Base-by-base conservation (phyloP, 2,329 filamentous ascomycete species). In the Xylariaceae sp. region DNA sequence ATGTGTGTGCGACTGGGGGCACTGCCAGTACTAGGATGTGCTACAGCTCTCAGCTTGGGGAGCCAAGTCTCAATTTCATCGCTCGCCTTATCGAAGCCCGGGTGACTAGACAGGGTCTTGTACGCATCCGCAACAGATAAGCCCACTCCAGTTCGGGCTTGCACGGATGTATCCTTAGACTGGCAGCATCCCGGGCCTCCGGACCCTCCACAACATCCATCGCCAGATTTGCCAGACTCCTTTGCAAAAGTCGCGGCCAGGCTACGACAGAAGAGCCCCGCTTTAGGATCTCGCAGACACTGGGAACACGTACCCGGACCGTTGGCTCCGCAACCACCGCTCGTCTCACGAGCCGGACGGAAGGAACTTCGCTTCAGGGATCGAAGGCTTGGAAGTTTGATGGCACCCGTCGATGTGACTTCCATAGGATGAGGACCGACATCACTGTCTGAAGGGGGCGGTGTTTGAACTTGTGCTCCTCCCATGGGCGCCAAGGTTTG, bases 221-320 rank as follows among this genome's bases (percentile, higher is more conserved):
- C 75, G 12, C 46, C 55, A 3, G 58, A 46, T 36, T 42, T 53
- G 22, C 59, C 58, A 13, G 48, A 64, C 45, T 74, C 71, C 54
- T 74, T 75, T 53, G 76, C 73, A 54, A 82, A 73, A 59, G 75
- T 86, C 55, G 88, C 88, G 19, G 89, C 88, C 47, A 93, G 81
- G 11, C 88, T 87, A 56, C 89, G 87, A 71, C 89, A 94, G 74
- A 94, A 94, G 36, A 92, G 81, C 1, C 88, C 89, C 3, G 89
- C 90, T 65, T 87, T 86, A 16, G 89, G 88, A 65, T 93, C 89
- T 2, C 83, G 77, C 53, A 87, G 79, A 66, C 89, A 94, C 71
- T 93, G 88, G 4, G 86, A 81, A 65, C 89, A 94, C 14, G 86
- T 88, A 10, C 89, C 89, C 0, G 89, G 89, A 0, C 88, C 88